Evolutionary conservation across 2,329 filamentous ascomycete species (phyloP).

Genomic region (Ophiognomonia clavigignenti-juglandacearum): DNA sequence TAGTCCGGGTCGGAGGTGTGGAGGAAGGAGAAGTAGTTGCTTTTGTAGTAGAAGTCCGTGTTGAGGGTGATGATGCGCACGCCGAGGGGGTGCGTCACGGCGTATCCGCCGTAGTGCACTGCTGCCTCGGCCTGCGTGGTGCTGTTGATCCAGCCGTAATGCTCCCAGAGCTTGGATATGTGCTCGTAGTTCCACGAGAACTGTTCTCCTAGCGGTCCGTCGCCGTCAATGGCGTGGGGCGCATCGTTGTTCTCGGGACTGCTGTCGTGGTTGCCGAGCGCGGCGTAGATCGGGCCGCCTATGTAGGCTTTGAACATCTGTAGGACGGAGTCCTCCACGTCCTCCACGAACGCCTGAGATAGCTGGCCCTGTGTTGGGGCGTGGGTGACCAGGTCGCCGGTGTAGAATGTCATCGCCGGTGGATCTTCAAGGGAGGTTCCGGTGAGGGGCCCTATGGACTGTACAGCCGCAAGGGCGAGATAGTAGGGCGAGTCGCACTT

Average conservation of each 20-base stretch:
- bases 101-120: conserved; percentile 52
- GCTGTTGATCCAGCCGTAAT: conserved; percentile 49
- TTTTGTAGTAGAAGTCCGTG: conserved; percentile 40
- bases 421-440: conserved; percentile 42
- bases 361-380: conserved; percentile 43
- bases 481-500: conserved; percentile 55
- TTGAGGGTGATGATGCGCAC: conserved; percentile 42
- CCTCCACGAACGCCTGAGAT: conserved; percentile 47
- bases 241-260: conserved; percentile 48
- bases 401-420: conserved; percentile 51
- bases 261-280: conserved; percentile 54
- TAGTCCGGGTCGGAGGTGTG: conserved; percentile 35
- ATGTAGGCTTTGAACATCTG: conserved; percentile 52
- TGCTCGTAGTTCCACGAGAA: conserved; percentile 56
- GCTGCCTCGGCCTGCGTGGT: conserved; percentile 39
- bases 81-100: conserved; percentile 46
- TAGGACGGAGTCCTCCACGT: conserved; percentile 47
- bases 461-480: conserved; percentile 48
- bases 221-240: conserved; percentile 43
- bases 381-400: conserved; percentile 52
- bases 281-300: conserved; percentile 49
- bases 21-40: conserved; percentile 37
- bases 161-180: conserved; percentile 48
- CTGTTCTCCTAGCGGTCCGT: conserved; percentile 45
- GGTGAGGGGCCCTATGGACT: conserved; percentile 51